Evolutionary conservation across 345 rosid genomes (phyloP).

Genomic region (Rhodamnia rubescens): DNA sequence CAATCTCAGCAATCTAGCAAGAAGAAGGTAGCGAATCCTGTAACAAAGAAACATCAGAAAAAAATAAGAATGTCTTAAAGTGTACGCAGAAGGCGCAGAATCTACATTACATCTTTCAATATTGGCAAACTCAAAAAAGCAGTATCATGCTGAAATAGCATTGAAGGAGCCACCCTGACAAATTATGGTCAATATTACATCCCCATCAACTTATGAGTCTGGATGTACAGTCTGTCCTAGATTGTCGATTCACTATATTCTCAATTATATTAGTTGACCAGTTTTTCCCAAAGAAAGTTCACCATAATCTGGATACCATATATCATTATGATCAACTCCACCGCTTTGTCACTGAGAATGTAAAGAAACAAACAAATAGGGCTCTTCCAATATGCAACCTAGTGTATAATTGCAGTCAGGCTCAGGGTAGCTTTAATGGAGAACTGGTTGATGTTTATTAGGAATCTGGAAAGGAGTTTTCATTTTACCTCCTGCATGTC

Average conservation of each 20-base stretch:
- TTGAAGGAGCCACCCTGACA: not conserved
- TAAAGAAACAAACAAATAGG: not conserved
- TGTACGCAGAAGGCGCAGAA: not conserved
- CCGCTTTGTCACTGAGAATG: not conserved
- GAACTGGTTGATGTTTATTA: not conserved
- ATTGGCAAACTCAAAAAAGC: not conserved
- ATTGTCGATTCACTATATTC: not conserved
- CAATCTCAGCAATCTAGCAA: constrained; percentile 88
- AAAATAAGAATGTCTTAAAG: not conserved
- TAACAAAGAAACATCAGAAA: not conserved
- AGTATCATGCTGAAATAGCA: not conserved
- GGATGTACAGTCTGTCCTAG: not conserved
- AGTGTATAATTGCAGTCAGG: not conserved
- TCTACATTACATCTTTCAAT: not conserved
- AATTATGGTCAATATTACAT: not conserved
- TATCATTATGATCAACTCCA: not conserved
- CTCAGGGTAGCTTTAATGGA: not conserved
- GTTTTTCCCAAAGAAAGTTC: not conserved
- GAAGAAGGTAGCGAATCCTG: constrained; percentile 98
- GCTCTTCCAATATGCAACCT: not conserved
- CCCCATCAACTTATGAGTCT: not conserved
- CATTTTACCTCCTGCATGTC: not conserved
- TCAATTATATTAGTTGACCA: not conserved
- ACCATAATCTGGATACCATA: not conserved
- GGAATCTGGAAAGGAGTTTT: not conserved